Evolutionary conservation across 129 eudicot genomes (phyloP).

Genomic region (Erigeron canadensis): DNA sequence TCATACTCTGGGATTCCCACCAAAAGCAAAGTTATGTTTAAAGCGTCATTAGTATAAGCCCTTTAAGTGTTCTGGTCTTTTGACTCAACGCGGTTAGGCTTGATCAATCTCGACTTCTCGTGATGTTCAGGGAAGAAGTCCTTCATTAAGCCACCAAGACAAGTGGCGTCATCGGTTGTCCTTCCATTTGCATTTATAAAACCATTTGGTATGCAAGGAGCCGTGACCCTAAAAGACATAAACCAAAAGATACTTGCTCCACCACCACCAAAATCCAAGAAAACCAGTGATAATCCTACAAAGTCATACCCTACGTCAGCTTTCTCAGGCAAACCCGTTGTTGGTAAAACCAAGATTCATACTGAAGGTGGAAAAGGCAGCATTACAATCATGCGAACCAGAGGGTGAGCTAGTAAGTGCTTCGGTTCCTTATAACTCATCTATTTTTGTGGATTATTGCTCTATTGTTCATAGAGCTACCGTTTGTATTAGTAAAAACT

Average conservation of each 20-base stretch:
- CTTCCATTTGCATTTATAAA: slow-evolving; percentile 83
- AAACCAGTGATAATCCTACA: slow-evolving; percentile 38
- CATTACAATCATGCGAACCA: slow-evolving; percentile 95
- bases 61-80: slow-evolving; percentile 1
- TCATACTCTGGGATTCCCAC: neutral
- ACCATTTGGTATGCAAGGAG: slow-evolving; percentile 76
- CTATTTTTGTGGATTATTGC: slow-evolving; percentile 19
- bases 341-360: slow-evolving; percentile 82
- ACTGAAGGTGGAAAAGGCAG: slow-evolving; percentile 98
- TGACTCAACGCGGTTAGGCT: neutral
- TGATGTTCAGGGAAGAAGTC: slow-evolving; percentile 65
- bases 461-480: slow-evolving; percentile 12
- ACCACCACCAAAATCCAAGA: slow-evolving; percentile 54
- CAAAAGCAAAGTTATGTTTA: neutral
- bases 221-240: slow-evolving; percentile 78
- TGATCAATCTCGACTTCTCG: neutral
- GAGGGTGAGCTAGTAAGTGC: slow-evolving; percentile 50
- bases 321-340: slow-evolving; percentile 88
- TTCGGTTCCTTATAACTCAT: neutral
- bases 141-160: slow-evolving; percentile 56
- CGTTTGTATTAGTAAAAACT: slow-evolving; percentile 11
- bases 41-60: too few species aligned
- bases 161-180: slow-evolving; percentile 67
- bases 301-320: slow-evolving; percentile 76
- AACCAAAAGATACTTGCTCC: slow-evolving; percentile 77